These are phyloP conservation scores for Zelonia costaricensis DNA, from an alignment of 208 protist species.

Conservation along the genomic window DNA sequence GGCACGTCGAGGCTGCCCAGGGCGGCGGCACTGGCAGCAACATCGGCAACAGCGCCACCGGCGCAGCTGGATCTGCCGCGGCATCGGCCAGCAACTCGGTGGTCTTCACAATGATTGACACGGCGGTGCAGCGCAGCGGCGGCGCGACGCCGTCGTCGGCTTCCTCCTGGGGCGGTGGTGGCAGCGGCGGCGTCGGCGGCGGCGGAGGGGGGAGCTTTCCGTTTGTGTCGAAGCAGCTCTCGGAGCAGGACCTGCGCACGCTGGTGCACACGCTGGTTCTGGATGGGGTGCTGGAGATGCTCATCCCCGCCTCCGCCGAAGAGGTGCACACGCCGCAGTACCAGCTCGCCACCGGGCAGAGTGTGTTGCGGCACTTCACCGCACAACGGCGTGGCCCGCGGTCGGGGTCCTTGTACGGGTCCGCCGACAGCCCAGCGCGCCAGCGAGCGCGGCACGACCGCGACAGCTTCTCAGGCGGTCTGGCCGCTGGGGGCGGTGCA, in stretches of 20 bases:
- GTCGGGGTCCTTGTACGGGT: not conserved
- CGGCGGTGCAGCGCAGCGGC: slow-evolving; percentile 2
- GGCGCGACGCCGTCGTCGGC: not conserved
- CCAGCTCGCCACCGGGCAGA: slow-evolving; percentile 48
- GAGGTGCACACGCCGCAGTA: slow-evolving; percentile 41
- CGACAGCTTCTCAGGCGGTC: not conserved
- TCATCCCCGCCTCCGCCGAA: slow-evolving; percentile 13
- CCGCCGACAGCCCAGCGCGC: not conserved
- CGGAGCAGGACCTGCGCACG: slow-evolving; percentile 52
- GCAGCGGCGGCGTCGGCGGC: not conserved
- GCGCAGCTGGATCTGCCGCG: not conserved
- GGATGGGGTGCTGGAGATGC: slow-evolving; percentile 74
- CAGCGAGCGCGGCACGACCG: slow-evolving; percentile 9
- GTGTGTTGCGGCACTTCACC: slow-evolving; percentile 79
- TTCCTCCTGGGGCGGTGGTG: not conserved
- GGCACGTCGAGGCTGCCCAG: slow-evolving; percentile 44
- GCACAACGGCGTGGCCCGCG: slow-evolving; percentile 13
- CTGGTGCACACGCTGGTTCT: slow-evolving; percentile 67
- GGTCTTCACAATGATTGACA: slow-evolving; percentile 25
- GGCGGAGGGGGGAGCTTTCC: not conserved
- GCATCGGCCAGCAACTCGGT: not conserved
- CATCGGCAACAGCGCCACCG: not conserved
- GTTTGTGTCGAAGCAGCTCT: slow-evolving; percentile 26
- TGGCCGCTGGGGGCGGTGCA: not conserved
- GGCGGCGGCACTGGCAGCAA: slow-evolving; percentile 7